Evolutionary conservation across 352 stramenopile genomes (phyloP).

Genomic region (Globisporangium lucens): DNA sequence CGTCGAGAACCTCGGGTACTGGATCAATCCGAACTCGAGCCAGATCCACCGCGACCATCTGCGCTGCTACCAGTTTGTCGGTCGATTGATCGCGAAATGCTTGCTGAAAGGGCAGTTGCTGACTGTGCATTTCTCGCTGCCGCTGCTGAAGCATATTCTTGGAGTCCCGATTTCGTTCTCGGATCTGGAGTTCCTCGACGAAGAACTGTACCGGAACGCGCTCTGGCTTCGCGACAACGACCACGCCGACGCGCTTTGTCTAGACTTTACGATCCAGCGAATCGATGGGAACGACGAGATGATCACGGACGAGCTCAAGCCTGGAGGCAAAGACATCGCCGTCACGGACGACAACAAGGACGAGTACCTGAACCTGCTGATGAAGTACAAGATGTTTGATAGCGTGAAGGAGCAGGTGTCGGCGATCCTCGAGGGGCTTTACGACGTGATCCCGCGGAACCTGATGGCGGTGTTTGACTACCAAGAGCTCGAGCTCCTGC

Average conservation of each 20-base stretch:
- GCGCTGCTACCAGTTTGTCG: constrained; percentile 73
- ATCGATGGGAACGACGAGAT: constrained; percentile 46
- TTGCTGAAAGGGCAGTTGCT: constrained; percentile 73
- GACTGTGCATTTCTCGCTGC: constrained; percentile 73
- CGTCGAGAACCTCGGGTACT: constrained; percentile 77
- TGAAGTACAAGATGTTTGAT: constrained; percentile 93
- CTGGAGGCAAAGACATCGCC: constrained; percentile 83
- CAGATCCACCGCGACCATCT: constrained; percentile 71
- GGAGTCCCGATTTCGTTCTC: constrained; percentile 80
- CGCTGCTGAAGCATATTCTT: constrained; percentile 80
- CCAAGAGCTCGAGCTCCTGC: constrained; percentile 94
- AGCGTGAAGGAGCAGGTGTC: constrained; percentile 89
- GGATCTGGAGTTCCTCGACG: constrained; percentile 75
- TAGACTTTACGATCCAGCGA: constrained; percentile 74
- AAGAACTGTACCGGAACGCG: constrained; percentile 67
- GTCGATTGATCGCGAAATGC: constrained; percentile 72
- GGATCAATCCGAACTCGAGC: constrained; percentile 75
- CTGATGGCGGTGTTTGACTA: constrained; percentile 92
- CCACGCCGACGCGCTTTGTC: constrained; percentile 53
- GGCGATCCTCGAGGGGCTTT: constrained; percentile 89
- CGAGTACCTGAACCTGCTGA: constrained; percentile 94
- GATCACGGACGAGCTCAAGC: constrained; percentile 88
- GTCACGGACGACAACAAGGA: constrained; percentile 95
- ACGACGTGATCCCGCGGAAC: constrained; percentile 86
- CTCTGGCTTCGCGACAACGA: constrained; percentile 69